Base-by-base conservation (phyloP, 2,329 filamentous ascomycete species). In the Cercospora sojina region DNA sequence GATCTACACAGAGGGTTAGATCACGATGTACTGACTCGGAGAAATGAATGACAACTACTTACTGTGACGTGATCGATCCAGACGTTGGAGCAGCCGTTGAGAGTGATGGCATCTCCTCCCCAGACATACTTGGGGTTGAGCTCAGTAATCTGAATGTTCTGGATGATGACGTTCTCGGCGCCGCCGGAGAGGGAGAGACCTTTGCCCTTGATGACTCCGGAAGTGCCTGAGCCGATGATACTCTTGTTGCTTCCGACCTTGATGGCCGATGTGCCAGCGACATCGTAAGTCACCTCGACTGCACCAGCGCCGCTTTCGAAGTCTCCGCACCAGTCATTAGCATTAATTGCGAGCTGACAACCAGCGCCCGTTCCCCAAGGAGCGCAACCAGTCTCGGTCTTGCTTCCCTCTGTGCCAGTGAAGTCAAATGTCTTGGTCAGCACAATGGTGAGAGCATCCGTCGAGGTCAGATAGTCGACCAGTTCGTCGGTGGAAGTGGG, bases 381-480 rank as follows among this genome's bases (percentile, higher is more conserved):
- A 16, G 86, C 83, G 72, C 87, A 89, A 23, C 87, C 87, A 16
- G 80, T 82, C 47, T 76, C 81, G 29, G 80, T 84, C 5, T 79
- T 80, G 3, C 80, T 83, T 43, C 86, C 86, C 75, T 88, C 86
- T 10, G 81, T 82, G 41, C 80, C 82, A 32, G 79, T 83, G 80
- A 87, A 88, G 79, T 86, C 83, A 73, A 84, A 74, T 18, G 74
- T 76, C 66, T 86, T 84, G 74, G 82, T 81, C 29, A 89, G 79
- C 63, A 89, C 81, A 71, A 90, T 88, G 67, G 85, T 83, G 25
- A 86, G 83, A 12, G 87, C 72, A 20, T 79, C 75, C 63, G 77
- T 78, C 75, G 88, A 86, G 8, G 80, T 80, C 5, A 90, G 83
- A 78, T 88, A 89, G 43, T 79, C 82, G 75, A 85, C 83, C 56